Base-by-base conservation (phyloP, 2,329 filamentous ascomycete genomes). In the Magnaporthiopsis poae region DNA sequence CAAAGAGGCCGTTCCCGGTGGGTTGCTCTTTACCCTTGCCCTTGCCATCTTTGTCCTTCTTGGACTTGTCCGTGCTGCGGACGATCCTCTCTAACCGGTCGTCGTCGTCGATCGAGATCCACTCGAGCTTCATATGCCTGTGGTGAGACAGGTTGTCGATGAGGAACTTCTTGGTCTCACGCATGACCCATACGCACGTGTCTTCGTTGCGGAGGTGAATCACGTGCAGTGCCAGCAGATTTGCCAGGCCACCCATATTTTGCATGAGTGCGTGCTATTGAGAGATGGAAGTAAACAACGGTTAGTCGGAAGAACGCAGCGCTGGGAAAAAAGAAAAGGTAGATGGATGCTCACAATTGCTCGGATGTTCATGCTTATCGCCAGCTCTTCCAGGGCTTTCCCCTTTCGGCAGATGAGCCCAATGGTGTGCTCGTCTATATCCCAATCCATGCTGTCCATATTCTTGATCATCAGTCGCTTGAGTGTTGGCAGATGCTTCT, bases 391-490 rank as follows among this genome's bases (percentile, higher is more conserved):
- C 7, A 88, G 76, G 18, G 75, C 71, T 62, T 73, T 76, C 1
- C 83, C 86, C 31, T 77, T 78, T 5, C 73, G 77, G 70, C 84
- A 85, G 5, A 88, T 77, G n/a, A 86, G 74, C 66, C 81, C 75
- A 66, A 84, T 80, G 0, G 83, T 80, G 72, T 82, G 84, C 61
- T 82, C 78, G 66, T 88, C 81, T 5, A 82, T 70, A 71, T 88
- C 85, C 87, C 87, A 90, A 7, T 76, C 75, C 8, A 75, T 72
- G 61, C 80, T 79, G 27, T 75, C 72, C 64, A 86, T 80, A 69
- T 88, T 86, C 71, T 85, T 84, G 69, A 89, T 82, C 79, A 88
- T 83, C 25, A 90, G 73, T 13, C 83, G 78, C 71, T 79, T 82
- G 25, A 90, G 74, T 0, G 78, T 81, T 13, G 71, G 71, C 66